Base-by-base conservation (phyloP, 768 basidiomycete species). In the Boletus rubescentipes region DNA sequence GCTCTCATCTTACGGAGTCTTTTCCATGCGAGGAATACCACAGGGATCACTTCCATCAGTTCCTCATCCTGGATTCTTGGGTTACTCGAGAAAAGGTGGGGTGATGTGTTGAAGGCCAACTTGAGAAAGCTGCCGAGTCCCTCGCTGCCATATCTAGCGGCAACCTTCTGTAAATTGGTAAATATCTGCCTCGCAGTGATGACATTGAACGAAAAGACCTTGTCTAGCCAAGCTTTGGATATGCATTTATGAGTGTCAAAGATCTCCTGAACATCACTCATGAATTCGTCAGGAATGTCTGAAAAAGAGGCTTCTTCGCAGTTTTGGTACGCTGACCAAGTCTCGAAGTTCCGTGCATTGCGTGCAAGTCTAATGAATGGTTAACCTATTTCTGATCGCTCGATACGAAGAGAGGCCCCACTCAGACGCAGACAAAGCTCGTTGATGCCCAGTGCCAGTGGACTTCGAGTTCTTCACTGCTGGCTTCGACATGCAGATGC, bases 351-450 rank as follows among this genome's bases (percentile, higher is more conserved):
- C 44, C 71, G 71, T 20, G 73, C 56, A 67, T 79, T 80, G 26
- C 74, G 73, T 23, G 81, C 79, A 53, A 83, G 80, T 57, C 80
- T 81, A 39, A 37, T 23, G 51, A 30, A 44, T 56, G 12, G 18
- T 65, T 18, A 56, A 53, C 29, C 9, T 14, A 12, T 39, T 35
- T 31, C 11, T 30, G 32, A 34, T 23, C 18, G 38, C 45, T 43
- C 18, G 20, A 26, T 16, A 40, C 15, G 47, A 45, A 39, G 34
- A 34, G 46, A 42, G 21, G 15, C 49, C 74, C 40, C 51, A 79
- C 78, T 80, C 76, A 10, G 78, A 79, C 5, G 79, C 77, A 46
- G 79, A 80, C n/a, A 71, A 67, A 20, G 71, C 61, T 14, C 77
- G 75, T 32, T 67, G 58, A 37, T 68, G 61, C 18, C 66, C 52